Evolutionary conservation across 2,329 filamentous ascomycete genomes (phyloP), one percentile per base, ranked within the genome.

Genomic region (Colletotrichum shisoi): DNA sequence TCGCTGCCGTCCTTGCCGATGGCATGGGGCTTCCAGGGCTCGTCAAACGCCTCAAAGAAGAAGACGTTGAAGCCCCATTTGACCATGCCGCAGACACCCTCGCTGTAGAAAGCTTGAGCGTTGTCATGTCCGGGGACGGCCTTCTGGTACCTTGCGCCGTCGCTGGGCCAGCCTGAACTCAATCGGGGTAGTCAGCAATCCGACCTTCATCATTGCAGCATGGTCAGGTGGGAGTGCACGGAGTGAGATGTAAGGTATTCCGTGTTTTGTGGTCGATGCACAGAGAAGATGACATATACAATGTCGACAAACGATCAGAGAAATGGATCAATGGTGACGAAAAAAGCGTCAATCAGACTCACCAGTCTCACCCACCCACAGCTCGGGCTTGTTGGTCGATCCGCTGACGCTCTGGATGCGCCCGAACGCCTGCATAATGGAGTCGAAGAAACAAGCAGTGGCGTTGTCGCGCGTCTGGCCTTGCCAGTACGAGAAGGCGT

Each of bases 401-500:
- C 80, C 79, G 39, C 86, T 86, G 40, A 89, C 70, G 67, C 81
- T 75, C 78, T 90, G 87, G 70, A 92, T 86, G 73, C 86, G 88
- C 17, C 78, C 79, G 70, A 89, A 83, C 27, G 88, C 89, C 76
- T 88, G 85, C 72, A 82, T 81, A 75, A 91, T 86, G 73, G 91
- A 89, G 72, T 90, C 84, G 71, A 91, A 86, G 80, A 89, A 91
- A 60, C 84, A 87, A 67, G 83, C 77, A 46, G 85, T 85, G 15
- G 77, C 74, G 72, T 89, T 86, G 63, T 79, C 78, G 69, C 84
- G 84, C 52, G 79, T 79, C 74, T 84, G 83, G 48, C 84, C 87
- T 76, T 92, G 89, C 89, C 89, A 91, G 82, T 90, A 92, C 39
- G 87, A 84, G 75, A 92, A 92, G 31, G 87, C 89, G 74, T 92